Evolutionary conservation across 139 green algal genomes (phyloP), one percentile per base, ranked within the genome.

Genomic region (Chlamydomonas applanata): DNA sequence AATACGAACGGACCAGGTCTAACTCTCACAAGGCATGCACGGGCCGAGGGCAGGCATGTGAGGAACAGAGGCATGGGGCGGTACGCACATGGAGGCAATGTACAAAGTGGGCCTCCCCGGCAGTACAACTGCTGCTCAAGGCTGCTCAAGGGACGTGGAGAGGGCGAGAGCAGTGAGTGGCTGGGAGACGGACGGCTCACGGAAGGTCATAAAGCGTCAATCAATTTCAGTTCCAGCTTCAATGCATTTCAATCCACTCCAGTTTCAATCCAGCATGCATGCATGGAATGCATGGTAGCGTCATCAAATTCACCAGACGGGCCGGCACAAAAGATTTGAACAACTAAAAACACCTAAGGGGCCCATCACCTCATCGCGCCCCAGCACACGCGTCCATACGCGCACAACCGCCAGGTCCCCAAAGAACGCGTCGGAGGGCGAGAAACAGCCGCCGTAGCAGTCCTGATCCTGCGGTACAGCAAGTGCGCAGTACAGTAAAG

Each of bases 361-460:
- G 25, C 7, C 14, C 29, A 13, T 45, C 22, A 93, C 75, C 29
- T 91, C 82, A 27, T 81, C 80, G n/a, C 72, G 66, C 35, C 33
- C 69, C 49, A 94, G 79, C 29, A 89, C 83, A 4, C 78, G 71
- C 75, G 80, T 46, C 92, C 92, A 97, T 32, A 97, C 77, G 34
- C 92, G 84, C 67, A 86, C 81, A 46, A 79, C 79, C 2, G 92
- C 90, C 66, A 97, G 32, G 25, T 91, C 82, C 4, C 92, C 92
- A 44, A 82, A 59, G 70, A 92, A 88, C 14, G 83, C 73, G 45
- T 88, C 82, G 19, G 83, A 62, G 13, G 90, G 82, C 24, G 73
- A 87, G 81, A 97, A 97, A 83, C 92, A 95, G 45, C 90, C 92
- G 45, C 88, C 92, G 7, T 81, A 86, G 85, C 92, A 95, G 67